Percentiles rank a stretch among this genome's conserved stretches.
These are phyloP conservation scores for Solanum piurae DNA, from an alignment of 257 asterid genomes.

Conservation along the genomic window DNA sequence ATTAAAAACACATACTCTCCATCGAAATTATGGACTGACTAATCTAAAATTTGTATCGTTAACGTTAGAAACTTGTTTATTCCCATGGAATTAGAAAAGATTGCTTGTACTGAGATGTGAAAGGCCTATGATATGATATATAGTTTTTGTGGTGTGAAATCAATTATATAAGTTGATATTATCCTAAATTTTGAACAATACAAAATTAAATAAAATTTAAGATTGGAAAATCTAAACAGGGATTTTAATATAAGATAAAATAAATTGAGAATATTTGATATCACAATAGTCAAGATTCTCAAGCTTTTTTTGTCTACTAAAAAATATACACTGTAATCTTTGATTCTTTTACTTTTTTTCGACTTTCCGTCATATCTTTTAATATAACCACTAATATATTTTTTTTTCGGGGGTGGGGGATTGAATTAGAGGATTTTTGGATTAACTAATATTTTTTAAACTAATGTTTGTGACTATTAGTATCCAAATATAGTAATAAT, in stretches of 20 bases:
- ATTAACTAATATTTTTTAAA: neutral
- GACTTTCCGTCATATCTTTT: neutral
- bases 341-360: neutral
- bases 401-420: neutral
- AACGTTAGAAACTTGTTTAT: neutral
- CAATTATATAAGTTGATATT: neutral
- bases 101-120: neutral
- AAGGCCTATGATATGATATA: neutral
- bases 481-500: no score
- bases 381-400: neutral
- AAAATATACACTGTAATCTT: neutral
- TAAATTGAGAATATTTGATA: neutral
- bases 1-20: neutral
- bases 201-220: neutral
- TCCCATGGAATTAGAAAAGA: neutral
- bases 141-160: neutral
- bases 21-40: neutral
- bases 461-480: neutral
- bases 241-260: neutral
- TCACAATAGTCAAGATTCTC: neutral
- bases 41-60: neutral
- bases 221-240: neutral
- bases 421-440: neutral
- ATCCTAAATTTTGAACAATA: neutral
- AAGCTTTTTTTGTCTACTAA: neutral